Conservation (phyloP, 2,329 filamentous ascomycete genomes). For the Microdochium trichocladiopsis region DNA sequence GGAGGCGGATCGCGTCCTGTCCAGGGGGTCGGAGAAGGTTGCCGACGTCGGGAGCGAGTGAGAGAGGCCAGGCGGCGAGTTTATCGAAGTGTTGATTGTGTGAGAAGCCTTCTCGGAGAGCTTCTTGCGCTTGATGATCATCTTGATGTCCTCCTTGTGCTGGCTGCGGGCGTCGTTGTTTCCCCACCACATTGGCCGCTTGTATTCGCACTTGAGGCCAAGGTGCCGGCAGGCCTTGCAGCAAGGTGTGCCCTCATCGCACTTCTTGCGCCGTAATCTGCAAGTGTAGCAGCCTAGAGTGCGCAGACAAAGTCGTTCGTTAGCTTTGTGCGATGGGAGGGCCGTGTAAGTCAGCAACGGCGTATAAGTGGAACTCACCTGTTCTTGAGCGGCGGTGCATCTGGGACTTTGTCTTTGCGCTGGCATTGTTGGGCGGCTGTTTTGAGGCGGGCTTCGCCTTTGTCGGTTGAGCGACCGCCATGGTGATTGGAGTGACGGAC, state of each 20-base stretch:
- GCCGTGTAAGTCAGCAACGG: conserved; percentile 19
- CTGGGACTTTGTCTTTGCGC: conserved; percentile 62
- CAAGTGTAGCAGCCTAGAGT: conserved; percentile 59
- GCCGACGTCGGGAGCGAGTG: conserved; percentile 78
- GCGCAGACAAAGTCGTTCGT: conserved; percentile 20
- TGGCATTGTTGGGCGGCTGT: conserved; percentile 22
- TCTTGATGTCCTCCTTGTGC: conserved; percentile 95
- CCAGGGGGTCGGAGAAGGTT: conserved; percentile 67
- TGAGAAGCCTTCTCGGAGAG: conserved; percentile 73
- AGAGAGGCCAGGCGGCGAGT: conserved; percentile 70
- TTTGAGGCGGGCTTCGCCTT: conserved; percentile 54
- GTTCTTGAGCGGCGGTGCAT: conserved; percentile 92
- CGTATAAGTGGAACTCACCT: conserved; percentile 54
- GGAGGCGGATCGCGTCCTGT: conserved; percentile 67
- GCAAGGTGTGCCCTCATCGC: conserved; percentile 55
- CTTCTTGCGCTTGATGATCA: conserved; percentile 96
- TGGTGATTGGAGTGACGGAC: conserved; percentile 42
- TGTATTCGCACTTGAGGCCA: conserved; percentile 88
- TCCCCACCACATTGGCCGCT: conserved; percentile 94
- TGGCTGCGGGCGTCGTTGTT: conserved; percentile 78
- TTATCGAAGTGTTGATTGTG: conserved; percentile 46
- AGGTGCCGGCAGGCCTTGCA: conserved; percentile 67
- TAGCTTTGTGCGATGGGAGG: conserved; percentile 1
- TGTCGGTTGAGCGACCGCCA: conserved; percentile 52
- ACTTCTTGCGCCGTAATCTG: conserved; percentile 61